Base-by-base conservation (phyloP, 2,329 filamentous ascomycete genomes). In the Penicillium sp. region DNA sequence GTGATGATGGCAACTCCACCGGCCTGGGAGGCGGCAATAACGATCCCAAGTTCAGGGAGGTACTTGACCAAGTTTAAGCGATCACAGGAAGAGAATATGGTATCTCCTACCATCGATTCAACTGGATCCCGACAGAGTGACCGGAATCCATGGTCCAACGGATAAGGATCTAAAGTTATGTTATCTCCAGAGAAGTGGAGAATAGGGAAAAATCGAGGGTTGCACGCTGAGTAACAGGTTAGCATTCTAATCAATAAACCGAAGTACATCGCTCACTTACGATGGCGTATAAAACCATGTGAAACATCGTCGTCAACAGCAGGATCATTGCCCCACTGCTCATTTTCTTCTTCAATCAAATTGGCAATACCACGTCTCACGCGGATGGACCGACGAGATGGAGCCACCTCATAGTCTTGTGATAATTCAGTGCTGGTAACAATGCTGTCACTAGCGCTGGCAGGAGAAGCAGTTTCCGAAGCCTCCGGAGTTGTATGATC, bases 21-120 rank as follows among this genome's bases (percentile, higher is more conserved):
- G 53, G 81, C 80, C 47, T 86, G 84, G 1, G 81, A 82, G 0
- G 79, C 86, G 2, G 84, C 75, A 27, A 86, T 70, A 29, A 87
- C 79, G 45, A 87, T 72, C 4, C 84, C 84, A 6, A 87, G 74
- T 38, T 85, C 81, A 0, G 84, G 82, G 17, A 88, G 80, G 51
- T 85, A 80, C 13, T 81, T 78, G 25, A 80, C 73, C 78, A 85
- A 82, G 67, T 84, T 86, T 38, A 86, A 77, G 8, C 85, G 81
- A 58, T 85, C 80, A 45, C 68, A 74, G 45, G 62, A 50, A 19
- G 59, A 55, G 33, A 69, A 66, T 21, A 67, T 66, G 10, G 17
- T 36, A 1, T 65, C 61, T 9, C 66, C 58, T 47, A 64, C 61
- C 44, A 63, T 68, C 60, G 72, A 71, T 17, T 63, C 62, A 8